These are phyloP conservation scores for Metschnikowia baotianmanensis DNA, from an alignment of 805 yeast species.

Conservation along the genomic window DNA sequence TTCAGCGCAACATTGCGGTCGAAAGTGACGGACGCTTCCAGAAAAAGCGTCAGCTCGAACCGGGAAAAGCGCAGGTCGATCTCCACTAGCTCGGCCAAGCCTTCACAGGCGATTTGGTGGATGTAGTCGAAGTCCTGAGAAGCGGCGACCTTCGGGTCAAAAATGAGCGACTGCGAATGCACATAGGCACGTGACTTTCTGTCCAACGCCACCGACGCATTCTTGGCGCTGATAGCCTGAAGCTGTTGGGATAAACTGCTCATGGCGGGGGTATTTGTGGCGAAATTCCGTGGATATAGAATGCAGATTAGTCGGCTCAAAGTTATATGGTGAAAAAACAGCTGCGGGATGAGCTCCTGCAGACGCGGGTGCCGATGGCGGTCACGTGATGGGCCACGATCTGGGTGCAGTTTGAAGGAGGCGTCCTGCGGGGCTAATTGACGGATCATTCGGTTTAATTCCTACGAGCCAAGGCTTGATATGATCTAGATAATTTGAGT, in stretches of 20 bases:
- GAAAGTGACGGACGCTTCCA: conserved; percentile 72
- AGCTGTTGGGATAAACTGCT: conserved; percentile 79
- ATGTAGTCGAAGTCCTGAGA: conserved; percentile 89
- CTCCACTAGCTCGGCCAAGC: conserved; percentile 65
- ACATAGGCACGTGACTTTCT: conserved; percentile 82
- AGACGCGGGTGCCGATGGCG: background rate
- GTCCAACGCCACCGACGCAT: conserved; percentile 75
- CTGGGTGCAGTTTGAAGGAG: background rate
- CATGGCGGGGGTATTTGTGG: conserved; percentile 23
- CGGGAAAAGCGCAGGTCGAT: conserved; percentile 73
- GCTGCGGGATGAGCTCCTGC: conserved; percentile 9
- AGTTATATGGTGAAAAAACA: background rate
- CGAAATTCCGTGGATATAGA: background rate
- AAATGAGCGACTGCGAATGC: conserved; percentile 85
- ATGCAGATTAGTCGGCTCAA: too few species aligned
- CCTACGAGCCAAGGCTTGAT: too few species aligned
- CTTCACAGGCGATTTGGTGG: conserved; percentile 68
- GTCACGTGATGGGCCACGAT: background rate
- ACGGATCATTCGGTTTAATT: too few species aligned
- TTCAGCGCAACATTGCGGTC: conserved; percentile 81
- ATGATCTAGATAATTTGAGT: too few species aligned
- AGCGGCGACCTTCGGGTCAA: conserved; percentile 85
- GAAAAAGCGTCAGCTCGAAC: conserved; percentile 72
- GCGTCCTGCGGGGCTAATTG: too few species aligned
- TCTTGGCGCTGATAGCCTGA: conserved; percentile 60